A percentile compares a stretch with the other conserved stretches of the same genome.
phyloP scores from a whole-genome alignment of 352 stramenopile species.

The Pythium sukuiense region DNA sequence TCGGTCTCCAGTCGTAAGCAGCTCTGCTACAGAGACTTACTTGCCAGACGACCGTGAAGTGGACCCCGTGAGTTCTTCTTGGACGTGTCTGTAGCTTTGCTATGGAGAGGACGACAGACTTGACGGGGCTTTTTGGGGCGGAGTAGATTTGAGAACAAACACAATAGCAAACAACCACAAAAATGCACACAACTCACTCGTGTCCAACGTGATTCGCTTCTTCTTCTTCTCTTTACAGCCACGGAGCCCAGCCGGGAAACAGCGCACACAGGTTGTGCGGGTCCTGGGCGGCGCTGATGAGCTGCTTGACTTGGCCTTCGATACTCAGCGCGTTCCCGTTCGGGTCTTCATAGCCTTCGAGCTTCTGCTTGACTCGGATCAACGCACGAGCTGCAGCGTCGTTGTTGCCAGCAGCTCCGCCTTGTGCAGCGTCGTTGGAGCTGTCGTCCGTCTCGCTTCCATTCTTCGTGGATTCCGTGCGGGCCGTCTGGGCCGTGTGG shows the following conservation, averaged over 20 bases:
- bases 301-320: constrained; percentile 97
- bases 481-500: constrained; percentile 4
- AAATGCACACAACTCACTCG: constrained; percentile 5
- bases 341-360: constrained; percentile 98
- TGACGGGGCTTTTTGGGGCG: background rate
- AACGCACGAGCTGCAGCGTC: constrained; percentile 93
- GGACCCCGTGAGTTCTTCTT: background rate
- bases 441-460: constrained; percentile 29
- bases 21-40: background rate
- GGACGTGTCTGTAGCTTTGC: background rate
- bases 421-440: constrained; percentile 12
- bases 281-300: constrained; percentile 96
- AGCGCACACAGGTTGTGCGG: constrained; percentile 95
- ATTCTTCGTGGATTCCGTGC: constrained; percentile 22
- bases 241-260: constrained; percentile 96
- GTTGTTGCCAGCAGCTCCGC: constrained; percentile 35
- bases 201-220: background rate
- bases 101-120: too few species aligned
- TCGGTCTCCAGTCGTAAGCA: constrained; percentile 67
- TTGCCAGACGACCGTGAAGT: background rate
- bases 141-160: constrained; percentile 1
- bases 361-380: constrained; percentile 97
- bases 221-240: constrained; percentile 62
- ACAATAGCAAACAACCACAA: constrained; percentile 10
- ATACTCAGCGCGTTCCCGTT: constrained; percentile 96